phyloP scores from a whole-genome alignment of 164 flowering plant species.

The Warburgia ugandensis region DNA sequence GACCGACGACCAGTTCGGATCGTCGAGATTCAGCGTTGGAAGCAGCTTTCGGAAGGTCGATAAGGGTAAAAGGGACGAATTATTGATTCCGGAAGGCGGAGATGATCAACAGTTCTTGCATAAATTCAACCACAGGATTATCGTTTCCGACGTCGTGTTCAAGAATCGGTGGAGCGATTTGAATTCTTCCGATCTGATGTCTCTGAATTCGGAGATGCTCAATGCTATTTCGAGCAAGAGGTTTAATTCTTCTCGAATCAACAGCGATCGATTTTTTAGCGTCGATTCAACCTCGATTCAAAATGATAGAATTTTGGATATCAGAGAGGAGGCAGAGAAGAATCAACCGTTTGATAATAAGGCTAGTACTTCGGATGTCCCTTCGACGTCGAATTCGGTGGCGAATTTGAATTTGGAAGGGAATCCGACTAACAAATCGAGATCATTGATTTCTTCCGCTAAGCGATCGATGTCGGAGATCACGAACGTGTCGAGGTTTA shows the following conservation, averaged over 20 bases:
- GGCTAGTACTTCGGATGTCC: conserved; percentile 3
- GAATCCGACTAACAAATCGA: conserved; percentile 12
- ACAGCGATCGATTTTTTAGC: conserved; percentile 28
- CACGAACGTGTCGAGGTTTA: conserved; percentile 42
- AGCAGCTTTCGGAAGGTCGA: conserved; percentile 25
- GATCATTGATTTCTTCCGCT: conserved; percentile 16
- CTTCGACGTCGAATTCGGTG: conserved; percentile 9
- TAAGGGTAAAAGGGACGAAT: conserved; percentile 15
- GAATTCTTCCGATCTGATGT: conserved; percentile 64
- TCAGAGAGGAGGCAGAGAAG: conserved; percentile 34
- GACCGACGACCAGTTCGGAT: conserved; percentile 12
- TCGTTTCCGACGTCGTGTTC: conserved; percentile 49
- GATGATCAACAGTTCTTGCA: conserved; percentile 24
- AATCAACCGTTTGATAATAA: conserved; percentile 31
- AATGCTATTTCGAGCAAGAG: conserved; percentile 25
- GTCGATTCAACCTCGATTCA: conserved; percentile 1
- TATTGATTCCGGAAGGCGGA: conserved; percentile 12
- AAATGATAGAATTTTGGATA: conserved; percentile 15
- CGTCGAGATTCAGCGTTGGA: conserved; percentile 35
- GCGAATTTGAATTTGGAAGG: background rate
- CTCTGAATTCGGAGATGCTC: conserved; percentile 62
- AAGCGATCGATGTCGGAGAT: conserved; percentile 78
- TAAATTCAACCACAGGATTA: conserved; percentile 54
- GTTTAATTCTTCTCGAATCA: conserved; percentile 2
- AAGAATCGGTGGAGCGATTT: conserved; percentile 79